phyloP scores from a whole-genome alignment of 2,329 filamentous ascomycete species.

The Curvularia lunata region DNA sequence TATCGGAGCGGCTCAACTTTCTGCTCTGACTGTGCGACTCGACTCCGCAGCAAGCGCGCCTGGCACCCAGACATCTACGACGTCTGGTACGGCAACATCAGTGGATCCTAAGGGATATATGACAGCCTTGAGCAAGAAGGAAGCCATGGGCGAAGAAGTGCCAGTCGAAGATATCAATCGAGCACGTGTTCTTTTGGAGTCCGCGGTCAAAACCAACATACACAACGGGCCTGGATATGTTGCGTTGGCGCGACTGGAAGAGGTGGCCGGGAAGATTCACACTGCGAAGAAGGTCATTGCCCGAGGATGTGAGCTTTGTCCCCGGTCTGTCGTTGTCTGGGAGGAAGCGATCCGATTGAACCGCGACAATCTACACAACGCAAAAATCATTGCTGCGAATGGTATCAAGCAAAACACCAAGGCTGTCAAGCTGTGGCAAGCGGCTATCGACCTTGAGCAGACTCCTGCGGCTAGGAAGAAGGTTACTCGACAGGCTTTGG shows the following conservation, averaged over 20 bases:
- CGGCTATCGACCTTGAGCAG: conserved; percentile 90
- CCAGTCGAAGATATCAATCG: conserved; percentile 90
- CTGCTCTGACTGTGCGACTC: conserved; percentile 90
- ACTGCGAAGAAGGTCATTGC: conserved; percentile 88
- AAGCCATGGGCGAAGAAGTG: conserved; percentile 77
- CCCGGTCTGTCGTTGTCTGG: conserved; percentile 95
- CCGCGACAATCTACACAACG: conserved; percentile 76
- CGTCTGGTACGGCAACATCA: conserved; percentile 81
- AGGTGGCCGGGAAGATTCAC: conserved; percentile 88
- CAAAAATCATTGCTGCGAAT: conserved; percentile 91
- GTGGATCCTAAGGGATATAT: conserved; percentile 97
- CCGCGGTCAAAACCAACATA: conserved; percentile 95
- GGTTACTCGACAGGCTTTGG: conserved; percentile 87
- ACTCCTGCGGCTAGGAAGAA: conserved; percentile 86
- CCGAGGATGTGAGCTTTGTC: conserved; percentile 86
- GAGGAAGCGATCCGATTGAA: conserved; percentile 94
- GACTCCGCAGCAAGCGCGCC: conserved; percentile 79
- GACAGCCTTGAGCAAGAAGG: conserved; percentile 84
- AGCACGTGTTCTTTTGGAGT: conserved; percentile 89
- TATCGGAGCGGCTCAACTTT: conserved; percentile 94
- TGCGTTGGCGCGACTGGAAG: conserved; percentile 88
- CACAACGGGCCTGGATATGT: conserved; percentile 96
- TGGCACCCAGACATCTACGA: conserved; percentile 67
- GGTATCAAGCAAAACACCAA: conserved; percentile 91
- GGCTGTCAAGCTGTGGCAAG: conserved; percentile 90